Conservation (phyloP, 768 basidiomycete species). For the Trametes maxima region DNA sequence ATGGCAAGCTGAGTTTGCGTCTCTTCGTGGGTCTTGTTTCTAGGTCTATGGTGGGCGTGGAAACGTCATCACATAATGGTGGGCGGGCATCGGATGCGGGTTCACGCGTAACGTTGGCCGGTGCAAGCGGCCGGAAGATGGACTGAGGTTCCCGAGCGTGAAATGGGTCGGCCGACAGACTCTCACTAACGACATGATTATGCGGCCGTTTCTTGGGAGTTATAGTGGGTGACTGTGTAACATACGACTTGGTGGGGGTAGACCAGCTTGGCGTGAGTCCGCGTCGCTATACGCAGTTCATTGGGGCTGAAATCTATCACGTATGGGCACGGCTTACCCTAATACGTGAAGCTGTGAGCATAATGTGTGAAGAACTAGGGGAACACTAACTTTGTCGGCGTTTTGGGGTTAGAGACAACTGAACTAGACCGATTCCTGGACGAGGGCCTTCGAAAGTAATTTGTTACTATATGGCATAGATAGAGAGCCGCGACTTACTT, state of each 20-base stretch:
- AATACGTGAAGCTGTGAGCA: neutral
- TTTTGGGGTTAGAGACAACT: conserved; percentile 3
- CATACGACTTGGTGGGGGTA: conserved; percentile 1
- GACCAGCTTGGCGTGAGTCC: neutral
- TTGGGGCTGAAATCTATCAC: neutral
- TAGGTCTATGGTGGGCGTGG: neutral
- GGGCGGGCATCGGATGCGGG: neutral
- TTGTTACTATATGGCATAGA: too few species aligned
- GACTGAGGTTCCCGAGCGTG: neutral
- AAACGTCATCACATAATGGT: neutral
- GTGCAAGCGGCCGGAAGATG: conserved; percentile 7
- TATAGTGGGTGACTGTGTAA: neutral
- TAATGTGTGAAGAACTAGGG: neutral
- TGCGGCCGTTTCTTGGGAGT: conserved; percentile 9
- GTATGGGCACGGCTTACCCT: neutral
- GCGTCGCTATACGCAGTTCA: neutral
- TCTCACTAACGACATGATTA: neutral
- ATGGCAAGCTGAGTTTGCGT: conserved; percentile 6
- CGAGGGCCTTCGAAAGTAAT: neutral
- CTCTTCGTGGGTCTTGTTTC: conserved; percentile 13
- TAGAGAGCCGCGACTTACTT: conserved; percentile 1
- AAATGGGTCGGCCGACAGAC: neutral
- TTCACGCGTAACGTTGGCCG: neutral
- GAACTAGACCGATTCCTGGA: conserved; percentile 16
- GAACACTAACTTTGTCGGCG: conserved; percentile 12